phyloP scores from a whole-genome alignment of 202 grass and related monocot genomes.

The Setaria italica region DNA sequence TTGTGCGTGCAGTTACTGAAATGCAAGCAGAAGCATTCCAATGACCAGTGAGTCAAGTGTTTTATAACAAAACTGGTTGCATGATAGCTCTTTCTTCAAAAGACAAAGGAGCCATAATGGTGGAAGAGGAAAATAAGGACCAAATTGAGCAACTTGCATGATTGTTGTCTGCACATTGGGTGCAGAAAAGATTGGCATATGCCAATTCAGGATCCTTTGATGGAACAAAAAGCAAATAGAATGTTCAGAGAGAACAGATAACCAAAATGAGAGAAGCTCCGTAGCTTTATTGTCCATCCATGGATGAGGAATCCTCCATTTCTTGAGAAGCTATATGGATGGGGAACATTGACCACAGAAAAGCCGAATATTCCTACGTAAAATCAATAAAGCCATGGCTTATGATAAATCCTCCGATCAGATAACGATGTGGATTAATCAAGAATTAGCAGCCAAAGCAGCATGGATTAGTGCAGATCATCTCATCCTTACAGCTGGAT shows the following conservation, averaged over 20 bases:
- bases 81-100: not conserved
- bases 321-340: not conserved
- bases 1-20: not conserved
- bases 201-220: slow-evolving; percentile 34
- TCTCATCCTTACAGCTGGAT: not conserved
- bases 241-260: not conserved
- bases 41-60: not conserved
- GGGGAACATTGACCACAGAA: slow-evolving; percentile 23
- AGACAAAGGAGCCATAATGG: slow-evolving; percentile 32
- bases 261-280: not conserved
- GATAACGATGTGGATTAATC: slow-evolving; percentile 38
- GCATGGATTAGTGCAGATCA: slow-evolving; percentile 16
- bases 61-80: not conserved
- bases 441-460: slow-evolving; percentile 4
- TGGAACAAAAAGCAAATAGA: slow-evolving; percentile 27
- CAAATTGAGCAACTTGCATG: slow-evolving; percentile 27
- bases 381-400: slow-evolving; percentile 17
- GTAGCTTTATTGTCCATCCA: not conserved
- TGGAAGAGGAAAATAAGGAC: slow-evolving; percentile 12
- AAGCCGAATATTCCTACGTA: slow-evolving; percentile 2
- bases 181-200: slow-evolving; percentile 34
- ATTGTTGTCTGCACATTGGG: slow-evolving; percentile 31
- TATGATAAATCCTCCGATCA: slow-evolving; percentile 23
- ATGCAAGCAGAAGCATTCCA: slow-evolving; percentile 9
- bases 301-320: slow-evolving; percentile 13